A percentile compares a stretch with the other conserved stretches of the same genome.
Conservation (phyloP, 495 filamentous ascomycete species). For the Pyronema omphalodes region DNA sequence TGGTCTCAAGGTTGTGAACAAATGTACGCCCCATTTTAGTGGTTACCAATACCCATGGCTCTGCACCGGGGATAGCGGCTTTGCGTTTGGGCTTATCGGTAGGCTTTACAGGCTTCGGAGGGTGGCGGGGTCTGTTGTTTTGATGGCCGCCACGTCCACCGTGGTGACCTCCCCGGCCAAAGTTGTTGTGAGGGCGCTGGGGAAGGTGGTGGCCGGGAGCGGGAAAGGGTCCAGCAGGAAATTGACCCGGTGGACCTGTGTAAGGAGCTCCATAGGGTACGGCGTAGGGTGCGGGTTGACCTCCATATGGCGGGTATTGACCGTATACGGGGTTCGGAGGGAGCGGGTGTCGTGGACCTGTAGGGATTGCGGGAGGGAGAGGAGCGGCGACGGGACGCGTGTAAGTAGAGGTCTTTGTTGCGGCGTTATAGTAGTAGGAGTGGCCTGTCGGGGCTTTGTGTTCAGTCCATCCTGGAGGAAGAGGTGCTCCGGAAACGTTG, state of each 20-base stretch:
- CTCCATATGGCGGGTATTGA: background rate
- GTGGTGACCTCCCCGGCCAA: conserved; percentile 24
- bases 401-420: conserved; percentile 77
- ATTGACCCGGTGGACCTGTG: background rate
- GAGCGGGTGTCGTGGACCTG: conserved; percentile 15
- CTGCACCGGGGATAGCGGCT: conserved; percentile 55
- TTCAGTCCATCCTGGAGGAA: conserved; percentile 75
- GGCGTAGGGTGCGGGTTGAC: background rate
- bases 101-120: conserved; percentile 8
- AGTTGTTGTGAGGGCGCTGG: conserved; percentile 1
- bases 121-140: conserved; percentile 23
- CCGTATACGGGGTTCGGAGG: conserved; percentile 17
- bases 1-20: conserved; percentile 63
- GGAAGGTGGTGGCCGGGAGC: background rate
- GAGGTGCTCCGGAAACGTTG: conserved; percentile 6
- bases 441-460: conserved; percentile 81
- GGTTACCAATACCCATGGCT: conserved; percentile 82
- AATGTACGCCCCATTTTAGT: conserved; percentile 79
- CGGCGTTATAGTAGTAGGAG: conserved; percentile 73
- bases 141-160: conserved; percentile 28
- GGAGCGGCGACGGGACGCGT: conserved; percentile 38
- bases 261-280: background rate
- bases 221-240: background rate
- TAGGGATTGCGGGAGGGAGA: conserved; percentile 22
- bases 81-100: conserved; percentile 26